Evolutionary conservation across 306 rosid genomes (phyloP).

Genomic region (Boehmeria nivea): DNA sequence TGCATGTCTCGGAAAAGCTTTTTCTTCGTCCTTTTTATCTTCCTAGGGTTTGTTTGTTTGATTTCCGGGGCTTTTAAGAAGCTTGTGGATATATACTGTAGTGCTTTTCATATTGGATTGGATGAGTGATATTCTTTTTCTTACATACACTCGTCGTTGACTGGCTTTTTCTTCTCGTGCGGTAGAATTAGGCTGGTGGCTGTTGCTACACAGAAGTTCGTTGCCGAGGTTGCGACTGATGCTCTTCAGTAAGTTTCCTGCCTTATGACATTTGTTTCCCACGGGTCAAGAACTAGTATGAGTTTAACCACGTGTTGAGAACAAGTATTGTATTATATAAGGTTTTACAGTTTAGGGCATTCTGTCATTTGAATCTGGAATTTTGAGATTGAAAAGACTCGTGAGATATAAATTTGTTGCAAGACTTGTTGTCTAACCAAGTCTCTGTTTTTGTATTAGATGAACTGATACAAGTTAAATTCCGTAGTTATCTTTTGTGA

Average conservation of each 20-base stretch:
- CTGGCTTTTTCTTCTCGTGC: conserved; percentile 4
- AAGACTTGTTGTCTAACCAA: too few relatives aligned
- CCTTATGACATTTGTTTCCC: background rate
- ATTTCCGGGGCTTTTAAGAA: too few relatives aligned
- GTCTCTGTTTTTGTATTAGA: background rate
- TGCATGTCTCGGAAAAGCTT: too few relatives aligned
- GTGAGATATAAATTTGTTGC: background rate
- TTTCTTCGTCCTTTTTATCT: too few relatives aligned
- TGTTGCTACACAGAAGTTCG: conserved; percentile 85
- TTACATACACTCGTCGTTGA: background rate
- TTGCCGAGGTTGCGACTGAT: conserved; percentile 74
- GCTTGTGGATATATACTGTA: too few relatives aligned
- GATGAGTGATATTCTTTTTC: background rate
- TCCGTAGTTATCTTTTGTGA: background rate
- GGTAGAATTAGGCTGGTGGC: conserved; percentile 76
- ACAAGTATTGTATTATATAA: too few relatives aligned
- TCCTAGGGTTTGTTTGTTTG: too few relatives aligned
- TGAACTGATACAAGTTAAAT: background rate
- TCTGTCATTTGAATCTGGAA: background rate
- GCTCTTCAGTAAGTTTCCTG: conserved; percentile 54
- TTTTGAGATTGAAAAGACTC: background rate
- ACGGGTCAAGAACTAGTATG: too few relatives aligned
- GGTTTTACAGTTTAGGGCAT: too few relatives aligned
- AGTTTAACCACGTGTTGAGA: too few relatives aligned
- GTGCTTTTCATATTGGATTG: too few relatives aligned